Evolutionary conservation across 805 yeast species (phyloP), one percentile per base, ranked within the genome.

Genomic region (Saccharomycopsis babjevae): DNA sequence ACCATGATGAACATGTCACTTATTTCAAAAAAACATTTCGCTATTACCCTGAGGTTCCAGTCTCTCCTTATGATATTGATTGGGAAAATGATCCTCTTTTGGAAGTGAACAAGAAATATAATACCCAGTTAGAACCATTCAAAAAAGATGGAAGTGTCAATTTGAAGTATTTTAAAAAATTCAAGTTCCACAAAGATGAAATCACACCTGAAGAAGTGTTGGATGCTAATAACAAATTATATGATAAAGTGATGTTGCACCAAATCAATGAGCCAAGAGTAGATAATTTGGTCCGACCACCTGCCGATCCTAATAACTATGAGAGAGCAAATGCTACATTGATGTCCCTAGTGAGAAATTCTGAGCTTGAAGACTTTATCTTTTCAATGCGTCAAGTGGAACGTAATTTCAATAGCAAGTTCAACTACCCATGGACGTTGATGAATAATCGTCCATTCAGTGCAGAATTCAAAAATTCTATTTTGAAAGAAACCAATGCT

Each of bases 351-450:
- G 89, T 83, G 11, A 72, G 88, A 57, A 84, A 84, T 67, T 66
- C 73, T 10, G 90, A 86, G 66, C 70, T 76, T 16, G 62, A 64
- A 0, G 73, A 70, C 3, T 73, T 85, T 18, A 67, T 79, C 2
- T 66, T 64, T 22, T 78, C 89, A 5, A 79, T 86, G 67, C 69
- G 68, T 57, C 78, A 75, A 63, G 80, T 86, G 42, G 89, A 86
- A 68, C 66, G 68, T 38, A 74, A 70, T 6, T 86, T 86, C 74
- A 86, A 86, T 67, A 59, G 68, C 40, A 85, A 85, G 68, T 86
- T 83, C 70, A 74, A 76, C 50, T 86, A 86, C 67, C 91, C 91
- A 0, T 85, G 86, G 76, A 85, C 86, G 0, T 82, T 86, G 58
- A 68, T 86, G 57, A 85, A 85, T 66, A 89, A 86, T 67, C 72